These are phyloP conservation scores for Solanum phureja DNA, from an alignment of 257 asterid genomes.

Conservation along the genomic window DNA sequence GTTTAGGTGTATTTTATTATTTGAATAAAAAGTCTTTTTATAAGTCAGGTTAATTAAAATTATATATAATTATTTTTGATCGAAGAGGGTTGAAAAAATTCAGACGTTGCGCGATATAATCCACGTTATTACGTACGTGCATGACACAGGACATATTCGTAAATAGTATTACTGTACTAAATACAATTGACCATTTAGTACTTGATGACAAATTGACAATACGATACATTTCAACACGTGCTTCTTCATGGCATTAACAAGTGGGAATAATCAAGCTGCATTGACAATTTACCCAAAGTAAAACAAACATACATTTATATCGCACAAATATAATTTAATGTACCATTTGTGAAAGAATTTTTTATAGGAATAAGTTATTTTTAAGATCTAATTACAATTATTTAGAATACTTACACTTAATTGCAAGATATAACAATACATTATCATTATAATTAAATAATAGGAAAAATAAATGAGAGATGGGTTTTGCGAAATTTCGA, in stretches of 20 bases:
- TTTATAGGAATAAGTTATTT: not conserved
- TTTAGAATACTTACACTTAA: not conserved
- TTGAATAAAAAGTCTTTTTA: not conserved
- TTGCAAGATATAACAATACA: not conserved
- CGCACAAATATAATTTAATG: too few species aligned
- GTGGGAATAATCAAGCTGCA: not conserved
- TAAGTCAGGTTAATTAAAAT: too few species aligned
- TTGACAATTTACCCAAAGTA: not conserved
- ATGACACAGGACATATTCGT: not conserved
- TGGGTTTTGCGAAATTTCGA: not conserved
- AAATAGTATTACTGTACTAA: not conserved
- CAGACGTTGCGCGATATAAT: not conserved
- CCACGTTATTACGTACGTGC: not conserved
- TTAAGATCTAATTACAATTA: not conserved
- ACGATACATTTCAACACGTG: not conserved
- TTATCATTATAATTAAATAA: not conserved
- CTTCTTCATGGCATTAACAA: not conserved
- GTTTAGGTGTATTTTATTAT: not conserved
- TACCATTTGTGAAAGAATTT: too few species aligned
- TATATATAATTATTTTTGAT: not conserved
- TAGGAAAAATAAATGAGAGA: not conserved
- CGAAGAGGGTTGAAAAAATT: not conserved
- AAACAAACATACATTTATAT: not conserved
- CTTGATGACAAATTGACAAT: not conserved
- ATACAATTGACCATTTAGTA: not conserved